Evolutionary conservation across 306 rosid species (phyloP), one percentile per base, ranked within the genome.

Genomic region (Vigna radiata): DNA sequence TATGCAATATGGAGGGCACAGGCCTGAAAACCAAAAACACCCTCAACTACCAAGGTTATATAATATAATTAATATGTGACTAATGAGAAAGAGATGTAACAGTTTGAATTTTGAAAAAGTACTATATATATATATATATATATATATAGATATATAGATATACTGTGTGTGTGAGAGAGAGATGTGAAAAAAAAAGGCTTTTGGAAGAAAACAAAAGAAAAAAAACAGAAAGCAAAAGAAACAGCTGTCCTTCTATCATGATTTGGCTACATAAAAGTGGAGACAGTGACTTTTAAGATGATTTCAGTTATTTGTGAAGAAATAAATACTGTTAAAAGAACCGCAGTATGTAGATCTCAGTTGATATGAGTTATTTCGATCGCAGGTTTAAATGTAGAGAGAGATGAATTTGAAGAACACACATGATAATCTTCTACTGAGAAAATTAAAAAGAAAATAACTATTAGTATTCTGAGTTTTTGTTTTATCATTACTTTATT

Each of bases 1-100:
- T 17, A 88, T 8, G 71, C 83, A 83, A 78, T 85, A 90, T 19
- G 95, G 92, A 6, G 82, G 29, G 50, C 90, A 85, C 0, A 89
- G 31, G 18, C 82, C 98, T 92, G 90, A 68, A 84, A 59, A 70
- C 33, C 14, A 14, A 39, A 0, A 39, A 7, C 11, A 61, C 19
- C 54, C 31, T 39, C 27, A 62, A 7, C 62, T 53, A 12, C 27
- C 43, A 44, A 43, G 8, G 27, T 56, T 47, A 25, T 36, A 16
- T 21, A 9, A 36, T 21, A 17, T 6, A 73, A 43, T 46, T 37
- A 39, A 9, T n/a, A 5, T n/a, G 19, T 12, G 16, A 43, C 7
- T 5, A 7, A 49, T 33, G 13, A 29, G 10, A 69, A 13, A 44
- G 5, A 9, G 10, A 66, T 39, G 54, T 17, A 41, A 67, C 54